phyloP scores from a whole-genome alignment of 2,329 filamentous ascomycete genomes.

The Fusarium verrucosum region DNA sequence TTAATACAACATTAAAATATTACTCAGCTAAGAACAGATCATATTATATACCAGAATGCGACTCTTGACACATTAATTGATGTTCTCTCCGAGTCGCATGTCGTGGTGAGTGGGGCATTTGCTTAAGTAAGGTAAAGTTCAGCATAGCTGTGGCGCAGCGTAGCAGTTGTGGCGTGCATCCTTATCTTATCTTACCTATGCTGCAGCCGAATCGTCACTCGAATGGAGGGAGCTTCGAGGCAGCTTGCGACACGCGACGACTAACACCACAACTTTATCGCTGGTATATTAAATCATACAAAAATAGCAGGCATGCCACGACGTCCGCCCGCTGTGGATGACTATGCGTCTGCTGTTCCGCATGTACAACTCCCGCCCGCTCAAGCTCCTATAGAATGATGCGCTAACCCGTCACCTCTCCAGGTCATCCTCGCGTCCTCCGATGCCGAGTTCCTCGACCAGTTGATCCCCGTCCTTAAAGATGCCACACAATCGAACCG shows the following conservation, averaged over 20 bases:
- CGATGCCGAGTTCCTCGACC: constrained; percentile 93
- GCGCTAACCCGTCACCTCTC: constrained; percentile 11
- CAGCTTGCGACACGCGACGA: constrained; percentile 35
- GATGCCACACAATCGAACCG: constrained; percentile 83
- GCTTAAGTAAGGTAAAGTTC: background rate
- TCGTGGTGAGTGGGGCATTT: background rate
- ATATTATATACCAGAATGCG: too few relatives aligned
- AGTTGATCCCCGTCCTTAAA: constrained; percentile 92
- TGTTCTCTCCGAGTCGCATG: background rate
- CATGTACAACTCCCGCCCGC: constrained; percentile 49
- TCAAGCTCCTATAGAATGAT: background rate
- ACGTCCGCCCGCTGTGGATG: constrained; percentile 57
- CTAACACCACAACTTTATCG: constrained; percentile 15
- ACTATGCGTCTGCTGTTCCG: constrained; percentile 58
- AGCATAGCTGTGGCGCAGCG: background rate
- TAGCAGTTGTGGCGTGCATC: background rate
- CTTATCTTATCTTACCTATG: constrained; percentile 9
- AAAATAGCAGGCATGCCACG: constrained; percentile 53
- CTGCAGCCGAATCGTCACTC: constrained; percentile 6
- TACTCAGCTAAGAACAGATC: rapidly evolving
- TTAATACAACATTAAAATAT: rapidly evolving
- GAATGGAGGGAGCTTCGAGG: constrained; percentile 6
- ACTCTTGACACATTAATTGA: background rate
- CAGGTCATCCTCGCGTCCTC: constrained; percentile 93
- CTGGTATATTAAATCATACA: constrained; percentile 11